A percentile compares a stretch with the other conserved stretches of the same genome.
phyloP scores from a whole-genome alignment of 345 rosid genomes.

The Bruguiera gymnorhiza region DNA sequence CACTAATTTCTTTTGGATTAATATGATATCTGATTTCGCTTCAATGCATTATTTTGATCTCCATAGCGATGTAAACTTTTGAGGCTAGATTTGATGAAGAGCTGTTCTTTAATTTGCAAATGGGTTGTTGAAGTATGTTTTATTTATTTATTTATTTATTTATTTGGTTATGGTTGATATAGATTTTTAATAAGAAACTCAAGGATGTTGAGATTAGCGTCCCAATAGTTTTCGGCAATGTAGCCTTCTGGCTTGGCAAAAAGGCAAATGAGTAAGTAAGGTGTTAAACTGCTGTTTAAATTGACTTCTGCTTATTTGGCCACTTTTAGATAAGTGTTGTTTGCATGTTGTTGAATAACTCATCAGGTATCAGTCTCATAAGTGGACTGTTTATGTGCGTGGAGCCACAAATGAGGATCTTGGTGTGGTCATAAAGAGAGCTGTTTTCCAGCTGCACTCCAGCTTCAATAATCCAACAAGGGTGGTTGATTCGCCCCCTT shows the following conservation, averaged over 20 bases:
- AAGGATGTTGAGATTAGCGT: constrained; percentile 68
- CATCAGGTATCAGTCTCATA: constrained; percentile 33
- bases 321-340: not conserved
- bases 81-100: not conserved
- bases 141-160: not conserved
- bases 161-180: not conserved
- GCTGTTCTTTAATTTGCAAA: not conserved
- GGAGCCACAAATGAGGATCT: constrained; percentile 34
- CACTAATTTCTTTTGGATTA: not conserved
- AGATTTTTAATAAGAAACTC: constrained; percentile 55
- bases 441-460: constrained; percentile 35
- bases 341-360: constrained; percentile 8
- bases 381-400: constrained; percentile 33
- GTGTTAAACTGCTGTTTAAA: constrained; percentile 3
- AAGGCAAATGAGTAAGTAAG: constrained; percentile 73
- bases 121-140: not conserved
- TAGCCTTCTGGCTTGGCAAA: constrained; percentile 81
- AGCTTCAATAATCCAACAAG: constrained; percentile 35
- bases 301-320: not conserved
- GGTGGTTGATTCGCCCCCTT: constrained; percentile 30
- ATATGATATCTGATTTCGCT: not conserved
- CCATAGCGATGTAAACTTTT: not conserved
- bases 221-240: constrained; percentile 69
- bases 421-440: constrained; percentile 28
- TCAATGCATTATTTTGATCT: not conserved